These are phyloP conservation scores for Tilletia setariae DNA, from an alignment of 1,284 basidiomycete genomes.

Conservation along the genomic window DNA sequence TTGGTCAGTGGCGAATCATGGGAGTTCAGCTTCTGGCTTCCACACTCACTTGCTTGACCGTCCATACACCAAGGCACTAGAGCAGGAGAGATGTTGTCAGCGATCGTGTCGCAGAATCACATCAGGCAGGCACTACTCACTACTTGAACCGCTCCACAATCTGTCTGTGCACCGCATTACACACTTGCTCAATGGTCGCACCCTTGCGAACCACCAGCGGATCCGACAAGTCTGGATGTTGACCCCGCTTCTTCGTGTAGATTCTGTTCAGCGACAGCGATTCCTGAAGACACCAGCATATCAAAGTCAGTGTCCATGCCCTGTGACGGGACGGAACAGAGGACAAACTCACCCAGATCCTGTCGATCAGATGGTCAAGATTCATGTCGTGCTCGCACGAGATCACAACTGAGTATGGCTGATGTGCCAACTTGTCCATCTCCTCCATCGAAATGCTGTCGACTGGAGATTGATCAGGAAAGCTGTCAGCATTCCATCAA, in stretches of 20 bases:
- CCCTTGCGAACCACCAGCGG: conserved; percentile 90
- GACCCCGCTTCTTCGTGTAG: conserved; percentile 95
- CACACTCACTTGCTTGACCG: conserved; percentile 14
- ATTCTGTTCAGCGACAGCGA: conserved; percentile 57
- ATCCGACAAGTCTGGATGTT: conserved; percentile 75
- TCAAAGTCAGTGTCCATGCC: too few relatives aligned
- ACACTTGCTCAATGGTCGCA: conserved; percentile 78
- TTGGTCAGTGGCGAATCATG: not conserved
- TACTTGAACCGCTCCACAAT: conserved; percentile 71
- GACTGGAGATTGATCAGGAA: conserved; percentile 23
- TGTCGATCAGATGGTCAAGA: conserved; percentile 81
- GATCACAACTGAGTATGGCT: conserved; percentile 85
- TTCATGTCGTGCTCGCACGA: conserved; percentile 89
- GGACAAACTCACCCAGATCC: conserved; percentile 67
- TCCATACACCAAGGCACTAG: conserved; percentile 10
- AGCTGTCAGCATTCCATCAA: not conserved
- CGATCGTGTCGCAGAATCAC: not conserved
- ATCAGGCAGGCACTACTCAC: conserved; percentile 9
- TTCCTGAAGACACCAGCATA: conserved; percentile 30
- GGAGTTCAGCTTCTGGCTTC: not conserved
- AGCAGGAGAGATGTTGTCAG: not conserved
- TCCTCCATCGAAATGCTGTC: conserved; percentile 59
- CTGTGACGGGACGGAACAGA: conserved; percentile 20
- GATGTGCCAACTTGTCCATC: conserved; percentile 79
- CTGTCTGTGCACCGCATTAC: conserved; percentile 69